Conservation (phyloP, 2,329 filamentous ascomycete species). For the Aspergillus fumigatiaffinis region DNA sequence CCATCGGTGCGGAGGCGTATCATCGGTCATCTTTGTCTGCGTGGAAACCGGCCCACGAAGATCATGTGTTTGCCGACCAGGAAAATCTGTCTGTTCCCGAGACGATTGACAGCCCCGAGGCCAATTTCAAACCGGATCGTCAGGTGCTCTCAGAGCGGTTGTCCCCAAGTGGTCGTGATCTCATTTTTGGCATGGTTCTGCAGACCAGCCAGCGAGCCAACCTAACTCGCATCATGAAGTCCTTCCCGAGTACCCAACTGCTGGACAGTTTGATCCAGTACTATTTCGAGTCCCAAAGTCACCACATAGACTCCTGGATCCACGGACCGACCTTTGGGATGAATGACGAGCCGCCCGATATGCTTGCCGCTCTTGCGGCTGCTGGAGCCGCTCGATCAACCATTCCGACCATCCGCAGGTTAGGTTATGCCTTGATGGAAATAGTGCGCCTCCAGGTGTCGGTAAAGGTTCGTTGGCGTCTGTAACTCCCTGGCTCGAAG, state of each 20-base stretch:
- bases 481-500: slow-evolving; percentile 29
- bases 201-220: slow-evolving; percentile 52
- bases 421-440: slow-evolving; percentile 43
- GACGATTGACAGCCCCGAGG: slow-evolving; percentile 20
- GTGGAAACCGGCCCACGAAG: slow-evolving; percentile 24
- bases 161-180: slow-evolving; percentile 49
- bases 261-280: slow-evolving; percentile 39
- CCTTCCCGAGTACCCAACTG: slow-evolving; percentile 39
- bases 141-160: slow-evolving; percentile 22
- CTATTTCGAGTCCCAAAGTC: slow-evolving; percentile 28
- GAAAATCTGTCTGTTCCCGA: slow-evolving; percentile 25
- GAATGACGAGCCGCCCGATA: slow-evolving; percentile 33
- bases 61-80: slow-evolving; percentile 24
- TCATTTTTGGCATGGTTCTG: slow-evolving; percentile 61
- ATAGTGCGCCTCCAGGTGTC: slow-evolving; percentile 45
- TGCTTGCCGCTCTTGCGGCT: slow-evolving; percentile 36
- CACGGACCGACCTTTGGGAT: slow-evolving; percentile 38
- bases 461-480: slow-evolving; percentile 56
- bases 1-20: slow-evolving; percentile 26
- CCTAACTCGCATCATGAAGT: slow-evolving; percentile 49
- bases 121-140: slow-evolving; percentile 9
- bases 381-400: slow-evolving; percentile 37
- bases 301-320: slow-evolving; percentile 41
- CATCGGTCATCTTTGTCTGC: slow-evolving; percentile 25
- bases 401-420: slow-evolving; percentile 35